Evolutionary conservation across 2,329 filamentous ascomycete species (phyloP), one percentile per base, ranked within the genome.

Genomic region (Sporothrix brasiliensis): DNA sequence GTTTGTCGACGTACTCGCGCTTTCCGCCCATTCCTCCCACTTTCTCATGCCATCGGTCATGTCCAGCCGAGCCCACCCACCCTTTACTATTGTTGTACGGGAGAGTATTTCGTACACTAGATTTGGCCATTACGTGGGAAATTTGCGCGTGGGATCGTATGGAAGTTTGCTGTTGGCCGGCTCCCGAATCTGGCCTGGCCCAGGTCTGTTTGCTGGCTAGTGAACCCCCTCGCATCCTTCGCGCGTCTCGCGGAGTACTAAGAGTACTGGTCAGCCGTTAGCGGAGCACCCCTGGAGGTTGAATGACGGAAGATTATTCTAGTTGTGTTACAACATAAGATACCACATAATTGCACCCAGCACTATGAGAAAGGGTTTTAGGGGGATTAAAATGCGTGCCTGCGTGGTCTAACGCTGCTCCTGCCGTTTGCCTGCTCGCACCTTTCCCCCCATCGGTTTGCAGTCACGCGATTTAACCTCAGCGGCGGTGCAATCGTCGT

Each of bases 391-490:
- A 34, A 7, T 24, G 41, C 60, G 44, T 49, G 41, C 41, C 60
- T 50, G 60, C 11, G 39, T 27, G 7, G 34, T 34, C 34, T 34
- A 9, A 34, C 27, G 27, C 34, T 34, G 34, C 5, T 34, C 7
- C 34, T 34, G 34, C 34, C 39, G 9, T 63, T 39, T 44, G 41
- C 58, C 58, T 41, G 47, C 63, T 24, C n/a, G 34, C n/a, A 30
- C 30, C n/a, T 24, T 67, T 5, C 39, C 16, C 44, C 39, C 4
- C 19, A 14, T 16, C 67, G 49, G 21, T 19, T 13, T 49, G 27
- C 49, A 67, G 73, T 74, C 73, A 73, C 72, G 73, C 73, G 72
- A 74, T 72, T 73, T 68, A n/a, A 68, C 54, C 52, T 34, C 71
- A 65, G 70, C 70, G 70, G 73, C 69, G 71, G 71, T 71, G 71